These are phyloP conservation scores for Paraphaeosphaeria sporulosa DNA, from an alignment of 2,329 filamentous ascomycete genomes.

Conservation along the genomic window DNA sequence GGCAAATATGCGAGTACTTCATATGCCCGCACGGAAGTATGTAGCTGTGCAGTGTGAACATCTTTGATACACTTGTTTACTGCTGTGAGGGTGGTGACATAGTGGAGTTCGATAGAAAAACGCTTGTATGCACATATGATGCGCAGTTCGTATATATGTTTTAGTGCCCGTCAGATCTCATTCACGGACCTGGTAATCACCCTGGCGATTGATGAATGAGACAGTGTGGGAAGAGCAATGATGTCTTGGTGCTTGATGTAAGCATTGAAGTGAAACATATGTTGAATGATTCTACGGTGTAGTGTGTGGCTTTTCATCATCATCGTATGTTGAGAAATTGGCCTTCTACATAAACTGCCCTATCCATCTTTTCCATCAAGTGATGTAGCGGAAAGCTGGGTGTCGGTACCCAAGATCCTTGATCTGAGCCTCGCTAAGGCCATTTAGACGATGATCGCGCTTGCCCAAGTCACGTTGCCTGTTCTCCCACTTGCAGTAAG, in stretches of 20 bases:
- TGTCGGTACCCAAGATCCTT: slow-evolving; percentile 61
- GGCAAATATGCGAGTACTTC: neutral
- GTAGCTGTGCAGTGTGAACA: slow-evolving; percentile 1
- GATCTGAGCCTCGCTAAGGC: slow-evolving; percentile 57
- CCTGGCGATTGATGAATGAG: neutral
- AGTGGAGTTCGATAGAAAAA: neutral
- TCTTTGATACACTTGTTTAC: neutral
- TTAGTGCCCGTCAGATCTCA: neutral
- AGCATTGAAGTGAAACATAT: slow-evolving; percentile 1
- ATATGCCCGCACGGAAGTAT: slow-evolving; percentile 3
- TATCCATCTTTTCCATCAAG: slow-evolving; percentile 32
- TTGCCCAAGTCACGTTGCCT: slow-evolving; percentile 44
- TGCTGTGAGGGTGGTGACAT: neutral
- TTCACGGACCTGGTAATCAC: neutral
- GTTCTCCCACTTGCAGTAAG: slow-evolving; percentile 65
- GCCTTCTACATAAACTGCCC: neutral
- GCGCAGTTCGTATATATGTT: neutral
- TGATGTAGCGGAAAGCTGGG: slow-evolving; percentile 65
- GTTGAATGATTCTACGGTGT: slow-evolving; percentile 4
- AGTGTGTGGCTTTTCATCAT: neutral
- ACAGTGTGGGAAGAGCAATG: neutral
- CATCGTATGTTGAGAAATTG: too few species aligned
- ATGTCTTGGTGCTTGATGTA: neutral
- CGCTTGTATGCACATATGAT: neutral
- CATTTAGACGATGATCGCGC: slow-evolving; percentile 49